Evolutionary conservation across 2,329 filamentous ascomycete genomes (phyloP).

Genomic region (Sclerotiophoma versabilis): DNA sequence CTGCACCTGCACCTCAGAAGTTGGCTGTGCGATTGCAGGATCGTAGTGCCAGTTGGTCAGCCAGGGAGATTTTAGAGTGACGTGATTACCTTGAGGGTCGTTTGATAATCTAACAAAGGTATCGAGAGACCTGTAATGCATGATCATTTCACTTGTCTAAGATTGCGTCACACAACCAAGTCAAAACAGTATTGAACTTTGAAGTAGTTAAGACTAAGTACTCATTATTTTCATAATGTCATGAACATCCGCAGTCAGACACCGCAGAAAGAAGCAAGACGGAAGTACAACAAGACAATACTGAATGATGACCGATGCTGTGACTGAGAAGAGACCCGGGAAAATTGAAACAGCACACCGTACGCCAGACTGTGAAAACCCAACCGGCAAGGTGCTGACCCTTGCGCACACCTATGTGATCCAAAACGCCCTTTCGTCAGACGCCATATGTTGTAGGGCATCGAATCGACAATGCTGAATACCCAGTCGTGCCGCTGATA

Average conservation of each 20-base stretch:
- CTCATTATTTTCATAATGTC: conserved; percentile 38
- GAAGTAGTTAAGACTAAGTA: conserved; percentile 26
- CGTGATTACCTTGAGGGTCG: too few relatives aligned
- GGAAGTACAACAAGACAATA: conserved; percentile 23
- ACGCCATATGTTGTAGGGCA: conserved; percentile 24
- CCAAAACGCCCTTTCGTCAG: conserved; percentile 37
- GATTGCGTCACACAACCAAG: neutral
- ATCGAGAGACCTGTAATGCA: too few relatives aligned
- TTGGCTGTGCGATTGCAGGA: too few relatives aligned
- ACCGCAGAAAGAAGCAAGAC: conserved; percentile 33
- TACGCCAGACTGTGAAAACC: conserved; percentile 25
- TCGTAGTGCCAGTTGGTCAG: too few relatives aligned
- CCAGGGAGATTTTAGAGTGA: too few relatives aligned
- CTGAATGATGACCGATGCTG: conserved; percentile 13
- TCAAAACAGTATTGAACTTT: conserved; percentile 1
- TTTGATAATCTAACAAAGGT: too few relatives aligned
- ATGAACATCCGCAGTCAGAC: conserved; percentile 29
- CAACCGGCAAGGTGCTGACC: conserved; percentile 21
- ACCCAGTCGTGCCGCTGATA: conserved; percentile 19
- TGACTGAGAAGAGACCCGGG: conserved; percentile 22
- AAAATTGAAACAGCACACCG: conserved; percentile 24
- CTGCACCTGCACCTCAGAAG: too few relatives aligned
- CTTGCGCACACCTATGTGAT: conserved; percentile 22
- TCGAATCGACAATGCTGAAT: conserved; percentile 23
- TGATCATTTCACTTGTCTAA: too few relatives aligned